phyloP scores from a whole-genome alignment of 352 stramenopile genomes.

The Phytophthora hibernalis region DNA sequence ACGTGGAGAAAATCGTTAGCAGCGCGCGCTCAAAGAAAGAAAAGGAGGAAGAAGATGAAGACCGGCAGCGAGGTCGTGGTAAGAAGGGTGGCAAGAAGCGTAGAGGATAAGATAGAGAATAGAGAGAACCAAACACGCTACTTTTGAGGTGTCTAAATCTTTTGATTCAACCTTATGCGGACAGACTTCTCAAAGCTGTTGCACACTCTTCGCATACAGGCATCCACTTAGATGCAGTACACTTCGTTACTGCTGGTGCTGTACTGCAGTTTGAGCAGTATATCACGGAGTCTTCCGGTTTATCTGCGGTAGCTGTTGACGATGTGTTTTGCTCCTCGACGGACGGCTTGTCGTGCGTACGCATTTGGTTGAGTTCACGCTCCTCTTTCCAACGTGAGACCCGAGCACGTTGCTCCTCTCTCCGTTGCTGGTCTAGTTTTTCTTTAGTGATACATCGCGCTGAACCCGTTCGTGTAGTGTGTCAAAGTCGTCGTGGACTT shows the following conservation, averaged over 20 bases:
- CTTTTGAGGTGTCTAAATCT: slow-evolving; percentile 1
- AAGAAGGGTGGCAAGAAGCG: slow-evolving; percentile 53
- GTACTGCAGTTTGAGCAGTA: slow-evolving; percentile 70
- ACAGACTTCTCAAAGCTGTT: slow-evolving; percentile 47
- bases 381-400: slow-evolving; percentile 81
- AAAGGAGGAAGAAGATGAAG: slow-evolving; percentile 44
- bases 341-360: slow-evolving; percentile 52
- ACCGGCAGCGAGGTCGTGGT: slow-evolving; percentile 33
- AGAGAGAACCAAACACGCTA: slow-evolving; percentile 8
- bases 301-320: slow-evolving; percentile 9
- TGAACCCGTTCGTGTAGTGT: slow-evolving; percentile 55
- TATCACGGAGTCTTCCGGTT: slow-evolving; percentile 55
- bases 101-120: slow-evolving; percentile 22
- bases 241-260: slow-evolving; percentile 72
- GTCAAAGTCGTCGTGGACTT: slow-evolving; percentile 64
- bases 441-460: slow-evolving; percentile 60
- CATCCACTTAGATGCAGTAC: slow-evolving; percentile 88
- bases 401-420: slow-evolving; percentile 64
- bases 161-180: slow-evolving; percentile 12
- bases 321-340: slow-evolving; percentile 11
- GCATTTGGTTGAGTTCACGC: slow-evolving; percentile 70
- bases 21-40: slow-evolving; percentile 50
- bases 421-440: slow-evolving; percentile 63
- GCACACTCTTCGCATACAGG: slow-evolving; percentile 74
- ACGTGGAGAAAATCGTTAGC: slow-evolving; percentile 73